These are phyloP conservation scores for Trichoderma pleuroti DNA, from an alignment of 2,329 filamentous ascomycete genomes.

Conservation along the genomic window DNA sequence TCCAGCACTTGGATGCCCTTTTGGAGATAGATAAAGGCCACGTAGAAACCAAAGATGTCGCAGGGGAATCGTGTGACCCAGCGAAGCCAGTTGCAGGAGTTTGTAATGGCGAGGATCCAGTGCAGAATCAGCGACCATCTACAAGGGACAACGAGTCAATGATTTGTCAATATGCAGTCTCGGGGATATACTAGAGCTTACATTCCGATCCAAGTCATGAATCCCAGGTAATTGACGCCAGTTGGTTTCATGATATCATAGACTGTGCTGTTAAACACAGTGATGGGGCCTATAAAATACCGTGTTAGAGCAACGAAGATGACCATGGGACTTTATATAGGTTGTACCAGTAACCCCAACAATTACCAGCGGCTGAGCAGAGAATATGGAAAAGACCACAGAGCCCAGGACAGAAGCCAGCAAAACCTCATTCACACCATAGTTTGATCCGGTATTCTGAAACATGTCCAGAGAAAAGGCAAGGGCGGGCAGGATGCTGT, in stretches of 20 bases:
- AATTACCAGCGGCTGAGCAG: constrained; percentile 83
- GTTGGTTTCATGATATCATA: constrained; percentile 80
- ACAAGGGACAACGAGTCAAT: not conserved
- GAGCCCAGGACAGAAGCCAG: constrained; percentile 78
- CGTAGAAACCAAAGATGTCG: constrained; percentile 92
- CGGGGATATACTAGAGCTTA: constrained; percentile 35
- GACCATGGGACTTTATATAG: too few species aligned
- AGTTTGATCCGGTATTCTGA: constrained; percentile 77
- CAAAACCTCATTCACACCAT: constrained; percentile 89
- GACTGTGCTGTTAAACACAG: constrained; percentile 85
- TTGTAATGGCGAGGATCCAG: constrained; percentile 77
- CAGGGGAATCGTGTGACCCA: constrained; percentile 91
- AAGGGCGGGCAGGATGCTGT: constrained; percentile 77
- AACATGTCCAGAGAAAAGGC: constrained; percentile 95
- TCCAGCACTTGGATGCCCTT: constrained; percentile 85
- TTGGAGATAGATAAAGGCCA: constrained; percentile 86
- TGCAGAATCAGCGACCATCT: constrained; percentile 83
- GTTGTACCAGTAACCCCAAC: constrained; percentile 74
- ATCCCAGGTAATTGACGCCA: constrained; percentile 77
- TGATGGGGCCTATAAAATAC: constrained; percentile 67
- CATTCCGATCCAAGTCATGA: constrained; percentile 90
- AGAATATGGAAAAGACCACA: constrained; percentile 74
- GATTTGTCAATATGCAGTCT: not conserved
- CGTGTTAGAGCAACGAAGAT: too few species aligned
- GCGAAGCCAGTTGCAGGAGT: constrained; percentile 82